A percentile compares a stretch with the other conserved stretches of the same genome.
Conservation (phyloP, 2,329 filamentous ascomycete genomes). For the Nigrospora osmanthi region DNA sequence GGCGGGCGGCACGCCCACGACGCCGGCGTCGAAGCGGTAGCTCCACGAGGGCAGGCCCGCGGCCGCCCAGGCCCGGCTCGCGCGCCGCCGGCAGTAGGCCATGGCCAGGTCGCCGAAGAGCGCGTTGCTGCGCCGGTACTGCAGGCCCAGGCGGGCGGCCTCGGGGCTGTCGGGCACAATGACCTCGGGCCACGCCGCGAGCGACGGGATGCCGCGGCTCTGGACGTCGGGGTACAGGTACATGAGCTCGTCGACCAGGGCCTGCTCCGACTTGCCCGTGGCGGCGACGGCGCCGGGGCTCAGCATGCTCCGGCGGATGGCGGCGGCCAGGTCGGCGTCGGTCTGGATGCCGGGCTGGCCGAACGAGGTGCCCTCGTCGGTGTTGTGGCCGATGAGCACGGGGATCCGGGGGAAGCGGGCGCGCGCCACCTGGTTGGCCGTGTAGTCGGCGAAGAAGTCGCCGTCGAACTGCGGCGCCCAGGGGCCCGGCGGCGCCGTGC, state of each 20-base stretch:
- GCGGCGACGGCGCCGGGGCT: constrained; percentile 4
- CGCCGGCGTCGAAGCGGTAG: constrained; percentile 24
- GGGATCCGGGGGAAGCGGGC: constrained; percentile 20
- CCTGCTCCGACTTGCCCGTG: constrained; percentile 11
- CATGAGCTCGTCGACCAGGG: constrained; percentile 14
- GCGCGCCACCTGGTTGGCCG: constrained; percentile 9
- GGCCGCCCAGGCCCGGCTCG: constrained; percentile 18
- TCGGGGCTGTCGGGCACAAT: constrained; percentile 16
- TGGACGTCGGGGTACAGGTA: constrained; percentile 23
- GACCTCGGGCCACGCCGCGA: constrained; percentile 22
- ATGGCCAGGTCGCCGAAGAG: constrained; percentile 19
- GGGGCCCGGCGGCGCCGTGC: constrained; percentile 5
- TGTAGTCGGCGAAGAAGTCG: constrained; percentile 18
- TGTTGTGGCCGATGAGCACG: constrained; percentile 20
- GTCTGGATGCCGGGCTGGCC: constrained; percentile 12
- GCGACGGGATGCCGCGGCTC: constrained; percentile 23
- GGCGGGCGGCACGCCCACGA: constrained; percentile 12
- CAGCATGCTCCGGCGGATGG: constrained; percentile 3
- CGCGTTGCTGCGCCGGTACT: constrained; percentile 20
- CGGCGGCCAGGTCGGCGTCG: constrained; percentile 17
- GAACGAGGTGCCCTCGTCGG: constrained; percentile 20
- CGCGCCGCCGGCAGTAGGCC: constrained; percentile 17
- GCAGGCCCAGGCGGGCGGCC: constrained; percentile 15
- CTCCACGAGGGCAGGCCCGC: constrained; percentile 17
- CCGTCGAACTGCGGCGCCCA: constrained; percentile 18